Evolutionary conservation across 208 protist species (phyloP).

Genomic region (Trypanosoma cruzi): DNA sequence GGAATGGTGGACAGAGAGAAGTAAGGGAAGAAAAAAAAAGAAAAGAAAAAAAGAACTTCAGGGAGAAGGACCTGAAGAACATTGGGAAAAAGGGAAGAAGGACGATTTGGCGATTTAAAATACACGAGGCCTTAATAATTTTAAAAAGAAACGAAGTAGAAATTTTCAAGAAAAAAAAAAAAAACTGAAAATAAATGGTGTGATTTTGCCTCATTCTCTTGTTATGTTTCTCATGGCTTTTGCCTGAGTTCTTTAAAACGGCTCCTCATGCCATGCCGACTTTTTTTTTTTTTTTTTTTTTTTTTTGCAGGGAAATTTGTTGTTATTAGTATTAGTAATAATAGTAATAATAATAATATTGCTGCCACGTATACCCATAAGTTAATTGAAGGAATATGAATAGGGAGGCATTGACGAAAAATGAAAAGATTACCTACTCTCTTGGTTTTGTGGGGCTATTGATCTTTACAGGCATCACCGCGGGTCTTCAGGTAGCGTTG

Average conservation of each 20-base stretch:
- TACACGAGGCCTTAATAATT: not conserved
- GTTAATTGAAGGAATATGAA: constrained; percentile 8
- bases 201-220: not conserved
- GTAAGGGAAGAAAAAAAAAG: constrained; percentile 4
- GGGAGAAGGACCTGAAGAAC: not conserved
- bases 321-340: not conserved
- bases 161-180: not conserved
- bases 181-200: not conserved
- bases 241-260: not conserved
- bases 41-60: not conserved
- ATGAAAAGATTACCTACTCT: constrained; percentile 33
- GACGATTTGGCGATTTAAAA: not conserved
- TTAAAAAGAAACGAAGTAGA: not conserved
- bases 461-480: constrained; percentile 43
- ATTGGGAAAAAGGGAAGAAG: not conserved
- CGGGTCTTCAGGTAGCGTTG: constrained; percentile 65
- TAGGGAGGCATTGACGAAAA: constrained; percentile 17
- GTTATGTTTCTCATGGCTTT: constrained; percentile 6
- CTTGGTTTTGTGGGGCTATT: constrained; percentile 42
- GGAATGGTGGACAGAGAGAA: not conserved
- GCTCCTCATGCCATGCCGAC: not conserved
- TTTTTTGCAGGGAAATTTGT: not conserved
- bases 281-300: constrained; percentile 22
- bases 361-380: too few relatives aligned
- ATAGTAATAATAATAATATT: not conserved